Evolutionary conservation across 345 rosid genomes (phyloP), one percentile per base, ranked within the genome.

Genomic region (Eucalyptus shirleyi): DNA sequence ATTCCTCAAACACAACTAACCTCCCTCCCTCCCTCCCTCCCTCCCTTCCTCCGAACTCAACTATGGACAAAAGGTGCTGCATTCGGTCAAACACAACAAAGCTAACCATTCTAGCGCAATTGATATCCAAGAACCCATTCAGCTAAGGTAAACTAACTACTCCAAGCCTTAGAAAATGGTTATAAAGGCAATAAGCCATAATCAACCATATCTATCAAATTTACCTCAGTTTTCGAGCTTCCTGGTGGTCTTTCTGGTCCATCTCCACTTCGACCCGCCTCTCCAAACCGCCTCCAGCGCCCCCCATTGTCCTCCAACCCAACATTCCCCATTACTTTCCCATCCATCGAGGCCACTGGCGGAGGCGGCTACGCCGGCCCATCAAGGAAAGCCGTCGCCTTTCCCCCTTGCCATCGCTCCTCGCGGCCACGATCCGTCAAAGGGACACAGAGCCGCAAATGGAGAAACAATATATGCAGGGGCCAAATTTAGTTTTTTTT

Each of bases 141-240:
- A 21, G 45, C 45, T 21, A 3, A 67, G 24, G 1, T 53, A 53
- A 53, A 53, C 59, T 53, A 53, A 19, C 59, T 53, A 53, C 11
- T 53, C 24, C 59, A 53, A 53, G 59, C 59, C 24, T 53, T 53
- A 53, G 11, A 53, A 53, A 53, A 8, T 8, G 59, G 10, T 53
- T 8, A 53, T 19, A 19, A 53, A 53, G 24, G 59, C 24, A 53
- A 53, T 53, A 53, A 53, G 24, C 10, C 59, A 53, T 8, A 19
- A 53, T 19, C 24, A 19, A 53, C 59, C 24, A 53, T 47, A 69
- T 24, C 49, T 17, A 44, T 32, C 80, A 26, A 77, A 93, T 95
- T 94, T 94, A 95, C 99, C 97, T 97, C 96, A 23, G 34, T 82
- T 92, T 89, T 98, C 95, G 65, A 97, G 95, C 90, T 93, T 95